A percentile compares a stretch with the other conserved stretches of the same genome.
Evolutionary conservation across 371 early-diverging fungal genomes (phyloP).

Genomic region (Phascolomyces articulosus): DNA sequence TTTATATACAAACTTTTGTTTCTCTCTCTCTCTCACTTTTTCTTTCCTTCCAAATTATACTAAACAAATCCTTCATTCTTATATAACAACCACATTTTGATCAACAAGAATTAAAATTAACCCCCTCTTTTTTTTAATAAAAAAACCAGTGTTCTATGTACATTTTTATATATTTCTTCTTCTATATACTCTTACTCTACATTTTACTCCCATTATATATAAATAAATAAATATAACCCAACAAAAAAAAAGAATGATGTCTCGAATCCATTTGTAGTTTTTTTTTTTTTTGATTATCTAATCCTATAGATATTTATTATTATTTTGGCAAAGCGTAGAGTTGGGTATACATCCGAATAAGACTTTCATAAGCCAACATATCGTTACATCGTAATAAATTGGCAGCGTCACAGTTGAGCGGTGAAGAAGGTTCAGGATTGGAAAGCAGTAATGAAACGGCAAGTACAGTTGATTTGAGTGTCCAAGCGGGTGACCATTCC

Average conservation of each 20-base stretch:
- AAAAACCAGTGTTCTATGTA: not conserved
- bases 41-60: not conserved
- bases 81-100: too few species aligned
- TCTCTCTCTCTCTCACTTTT: not conserved
- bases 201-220: not conserved
- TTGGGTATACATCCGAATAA: slow-evolving; percentile 86
- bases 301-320: not conserved
- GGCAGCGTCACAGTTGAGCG: slow-evolving; percentile 95
- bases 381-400: slow-evolving; percentile 90
- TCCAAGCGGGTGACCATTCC: slow-evolving; percentile 88
- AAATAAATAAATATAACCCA: not conserved
- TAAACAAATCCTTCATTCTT: too few species aligned
- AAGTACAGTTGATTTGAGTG: slow-evolving; percentile 69
- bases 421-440: slow-evolving; percentile 84
- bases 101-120: too few species aligned
- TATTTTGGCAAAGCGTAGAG: slow-evolving; percentile 57
- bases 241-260: too few species aligned
- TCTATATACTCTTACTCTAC: not conserved
- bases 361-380: slow-evolving; percentile 80
- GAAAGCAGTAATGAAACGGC: slow-evolving; percentile 75
- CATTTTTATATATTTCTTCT: not conserved
- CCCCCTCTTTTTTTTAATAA: not conserved
- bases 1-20: too few species aligned
- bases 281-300: not conserved
- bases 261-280: too few species aligned